Evolutionary conservation across 1,284 basidiomycete species (phyloP).

Genomic region (Cryptococcus depauperatus): DNA sequence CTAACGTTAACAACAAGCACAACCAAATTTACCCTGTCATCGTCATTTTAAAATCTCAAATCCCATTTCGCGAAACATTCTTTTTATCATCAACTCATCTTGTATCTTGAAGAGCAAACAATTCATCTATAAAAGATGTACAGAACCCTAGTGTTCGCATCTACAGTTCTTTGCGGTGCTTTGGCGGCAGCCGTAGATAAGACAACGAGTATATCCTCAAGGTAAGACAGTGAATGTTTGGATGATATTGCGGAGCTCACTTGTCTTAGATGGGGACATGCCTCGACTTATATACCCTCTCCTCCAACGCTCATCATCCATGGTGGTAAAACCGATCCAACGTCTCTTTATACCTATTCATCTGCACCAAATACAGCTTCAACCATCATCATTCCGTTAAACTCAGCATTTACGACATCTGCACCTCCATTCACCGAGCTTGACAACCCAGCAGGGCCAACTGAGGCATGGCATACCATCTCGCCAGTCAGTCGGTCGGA

Average conservation of each 20-base stretch:
- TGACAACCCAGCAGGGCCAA: conserved; percentile 52
- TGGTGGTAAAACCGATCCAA: conserved; percentile 67
- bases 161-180: not conserved
- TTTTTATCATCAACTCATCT: too few relatives aligned
- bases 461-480: conserved; percentile 70
- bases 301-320: conserved; percentile 58
- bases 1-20: too few relatives aligned
- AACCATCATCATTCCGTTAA: conserved; percentile 59
- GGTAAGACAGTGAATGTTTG: too few relatives aligned
- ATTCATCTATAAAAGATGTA: too few relatives aligned
- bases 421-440: conserved; percentile 56
- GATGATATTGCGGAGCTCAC: too few relatives aligned
- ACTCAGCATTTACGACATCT: conserved; percentile 52
- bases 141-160: too few relatives aligned
- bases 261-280: conserved; percentile 86
- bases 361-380: conserved; percentile 65
- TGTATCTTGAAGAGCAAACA: too few relatives aligned
- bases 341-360: conserved; percentile 60
- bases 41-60: too few relatives aligned
- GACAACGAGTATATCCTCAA: not conserved
- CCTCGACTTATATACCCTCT: conserved; percentile 53
- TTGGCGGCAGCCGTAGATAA: not conserved
- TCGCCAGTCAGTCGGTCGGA: conserved; percentile 53
- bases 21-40: too few relatives aligned
- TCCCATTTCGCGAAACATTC: too few relatives aligned